Evolutionary conservation across 2,329 filamentous ascomycete species (phyloP), one percentile per base, ranked within the genome.

Genomic region (Atkinsonella hypoxylon): DNA sequence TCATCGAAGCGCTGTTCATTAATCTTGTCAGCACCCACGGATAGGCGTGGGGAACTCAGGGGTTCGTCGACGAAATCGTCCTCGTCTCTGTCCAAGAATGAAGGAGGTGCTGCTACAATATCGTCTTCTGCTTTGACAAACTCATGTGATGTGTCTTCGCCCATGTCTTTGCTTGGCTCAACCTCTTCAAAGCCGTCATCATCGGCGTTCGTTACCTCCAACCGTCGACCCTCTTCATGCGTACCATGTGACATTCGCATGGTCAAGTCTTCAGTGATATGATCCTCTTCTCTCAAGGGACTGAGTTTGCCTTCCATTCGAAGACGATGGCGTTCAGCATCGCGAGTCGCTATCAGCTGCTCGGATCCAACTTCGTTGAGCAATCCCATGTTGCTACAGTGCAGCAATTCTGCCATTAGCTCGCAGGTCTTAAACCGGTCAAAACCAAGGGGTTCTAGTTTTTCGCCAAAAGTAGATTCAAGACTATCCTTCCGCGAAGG

Each of bases 381-480:
- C 36, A 98, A 73, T 6, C 87, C 90, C 93, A 98, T 98, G 64
- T 98, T 98, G 66, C 91, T 97, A 69, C 93, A 98, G 67, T 98
- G 93, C 39, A 98, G 71, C 43, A 98, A 74, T 67, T 98, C 93
- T 1, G 93, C 93, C 93, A 98, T 97, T 53, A 98, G 75, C 68
- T 98, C 93, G 67, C 93, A 98, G 0, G 93, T 97, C 74, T 98
- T 98, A 75, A 98, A 98, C 18, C 93, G 79, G 67, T 98, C 93
- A 63, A 98, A 98, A 2, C 93, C 93, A 10, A 98, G 77, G 4
- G 93, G 91, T 66, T 97, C 89, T 48, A 98, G 90, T 65, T 85
- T 87, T 44, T 83, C 81, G 48, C 90, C 90, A 72, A 95, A 98
- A 0, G 93, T 93, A 2, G 89, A 91, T 59, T 82, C 85, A 38